A percentile compares a stretch with the other conserved stretches of the same genome.
Evolutionary conservation across 2,329 filamentous ascomycete genomes (phyloP).

Genomic region (Septoria petroselini): DNA sequence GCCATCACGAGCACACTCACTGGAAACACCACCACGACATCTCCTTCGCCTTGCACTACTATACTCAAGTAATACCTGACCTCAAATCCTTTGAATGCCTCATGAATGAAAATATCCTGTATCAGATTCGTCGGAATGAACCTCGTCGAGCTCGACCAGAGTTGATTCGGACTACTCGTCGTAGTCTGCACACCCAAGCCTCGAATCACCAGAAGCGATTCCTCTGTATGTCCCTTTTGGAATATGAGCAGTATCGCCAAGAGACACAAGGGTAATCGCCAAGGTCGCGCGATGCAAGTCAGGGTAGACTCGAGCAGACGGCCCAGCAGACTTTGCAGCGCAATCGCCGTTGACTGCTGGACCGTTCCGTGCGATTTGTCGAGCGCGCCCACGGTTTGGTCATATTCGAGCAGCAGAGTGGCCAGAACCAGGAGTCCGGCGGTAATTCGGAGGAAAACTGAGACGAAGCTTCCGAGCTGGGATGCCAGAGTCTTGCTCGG

Average conservation of each 20-base stretch:
- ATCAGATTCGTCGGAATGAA: slow-evolving; percentile 91
- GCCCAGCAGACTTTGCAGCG: slow-evolving; percentile 6
- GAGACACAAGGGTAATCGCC: slow-evolving; percentile 40
- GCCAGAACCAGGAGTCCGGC: slow-evolving; percentile 43
- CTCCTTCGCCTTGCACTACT: slow-evolving; percentile 82
- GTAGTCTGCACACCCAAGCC: slow-evolving; percentile 88
- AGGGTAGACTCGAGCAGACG: slow-evolving; percentile 34
- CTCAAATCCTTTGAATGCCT: slow-evolving; percentile 89
- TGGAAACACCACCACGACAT: slow-evolving; percentile 94
- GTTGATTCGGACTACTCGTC: slow-evolving; percentile 65
- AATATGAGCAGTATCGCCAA: slow-evolving; percentile 26
- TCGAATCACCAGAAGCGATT: slow-evolving; percentile 83
- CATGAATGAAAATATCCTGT: slow-evolving; percentile 89
- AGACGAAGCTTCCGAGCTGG: slow-evolving; percentile 38
- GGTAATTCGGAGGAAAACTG: slow-evolving; percentile 46
- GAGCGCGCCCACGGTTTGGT: background rate
- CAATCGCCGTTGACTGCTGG: background rate
- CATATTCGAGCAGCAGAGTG: slow-evolving; percentile 31
- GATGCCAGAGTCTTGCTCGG: slow-evolving; percentile 47
- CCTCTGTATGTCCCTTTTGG: slow-evolving; percentile 53
- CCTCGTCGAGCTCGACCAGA: slow-evolving; percentile 60
- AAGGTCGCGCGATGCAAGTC: slow-evolving; percentile 40
- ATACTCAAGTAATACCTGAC: slow-evolving; percentile 86
- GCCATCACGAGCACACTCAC: slow-evolving; percentile 42
- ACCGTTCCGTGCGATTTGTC: background rate